Conservation (phyloP, 177 flowering plant species). For the Telopea speciosissima region DNA sequence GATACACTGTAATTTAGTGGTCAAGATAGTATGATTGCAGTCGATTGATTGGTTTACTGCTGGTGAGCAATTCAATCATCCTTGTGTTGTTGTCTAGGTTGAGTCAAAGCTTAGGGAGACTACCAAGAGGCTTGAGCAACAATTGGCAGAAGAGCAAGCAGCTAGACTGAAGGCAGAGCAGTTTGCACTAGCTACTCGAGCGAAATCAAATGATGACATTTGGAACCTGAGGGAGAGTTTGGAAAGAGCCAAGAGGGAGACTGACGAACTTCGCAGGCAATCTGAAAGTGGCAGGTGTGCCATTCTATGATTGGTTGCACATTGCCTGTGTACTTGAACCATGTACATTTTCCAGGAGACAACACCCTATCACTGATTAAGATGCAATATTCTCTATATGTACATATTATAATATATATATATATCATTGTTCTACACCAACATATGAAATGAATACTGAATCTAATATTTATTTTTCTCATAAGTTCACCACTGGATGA, state of each 20-base stretch:
- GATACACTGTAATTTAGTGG: too few species aligned
- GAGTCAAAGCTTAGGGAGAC: conserved; percentile 69
- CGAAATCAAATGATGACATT: conserved; percentile 61
- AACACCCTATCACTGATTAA: background rate
- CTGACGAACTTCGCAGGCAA: conserved; percentile 53
- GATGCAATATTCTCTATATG: too few species aligned
- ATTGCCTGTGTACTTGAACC: background rate
- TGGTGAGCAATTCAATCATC: background rate
- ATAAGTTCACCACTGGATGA: too few species aligned
- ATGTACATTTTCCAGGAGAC: background rate
- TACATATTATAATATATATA: too few species aligned
- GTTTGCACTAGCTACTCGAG: conserved; percentile 47
- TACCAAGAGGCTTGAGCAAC: conserved; percentile 56
- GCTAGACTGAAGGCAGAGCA: conserved; percentile 65
- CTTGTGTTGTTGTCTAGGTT: conserved; percentile 33
- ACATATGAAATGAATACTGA: too few species aligned
- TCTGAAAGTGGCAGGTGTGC: conserved; percentile 40
- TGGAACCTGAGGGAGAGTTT: conserved; percentile 55
- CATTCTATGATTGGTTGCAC: conserved; percentile 36
- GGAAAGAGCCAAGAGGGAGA: conserved; percentile 63
- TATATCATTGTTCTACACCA: too few species aligned
- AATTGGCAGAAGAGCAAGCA: conserved; percentile 72
- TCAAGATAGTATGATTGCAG: background rate
- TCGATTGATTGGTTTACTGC: background rate
- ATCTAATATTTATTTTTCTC: too few species aligned